Conservation (phyloP, 1,139 yeast species). For the Petasospora rhodanensis region DNA sequence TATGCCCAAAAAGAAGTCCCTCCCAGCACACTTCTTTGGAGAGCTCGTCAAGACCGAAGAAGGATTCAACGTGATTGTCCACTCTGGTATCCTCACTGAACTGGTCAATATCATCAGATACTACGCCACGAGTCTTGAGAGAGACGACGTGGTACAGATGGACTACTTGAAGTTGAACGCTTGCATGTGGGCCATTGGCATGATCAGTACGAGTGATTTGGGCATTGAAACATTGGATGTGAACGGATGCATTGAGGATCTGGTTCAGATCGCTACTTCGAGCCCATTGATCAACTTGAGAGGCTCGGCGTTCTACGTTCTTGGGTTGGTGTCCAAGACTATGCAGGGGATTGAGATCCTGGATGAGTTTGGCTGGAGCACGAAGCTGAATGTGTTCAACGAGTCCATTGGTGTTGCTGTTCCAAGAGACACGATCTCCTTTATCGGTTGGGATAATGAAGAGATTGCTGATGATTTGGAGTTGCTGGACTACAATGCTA, state of each 20-base stretch:
- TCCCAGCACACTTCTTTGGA: conserved; percentile 76
- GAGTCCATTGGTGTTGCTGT: conserved; percentile 54
- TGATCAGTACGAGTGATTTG: conserved; percentile 62
- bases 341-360: conserved; percentile 80
- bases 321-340: conserved; percentile 73
- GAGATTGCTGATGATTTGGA: conserved; percentile 12
- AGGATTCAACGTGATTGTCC: conserved; percentile 53
- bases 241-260: conserved; percentile 49
- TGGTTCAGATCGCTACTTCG: conserved; percentile 46
- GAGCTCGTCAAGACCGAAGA: conserved; percentile 77
- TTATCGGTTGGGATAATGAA: conserved; percentile 12
- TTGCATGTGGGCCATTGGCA: conserved; percentile 84
- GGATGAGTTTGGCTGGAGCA: conserved; percentile 76
- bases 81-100: conserved; percentile 43
- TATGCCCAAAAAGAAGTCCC: conserved; percentile 15
- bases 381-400: conserved; percentile 49
- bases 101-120: conserved; percentile 39
- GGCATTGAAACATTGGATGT: conserved; percentile 70
- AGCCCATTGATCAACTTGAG: conserved; percentile 61
- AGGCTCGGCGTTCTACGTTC: conserved; percentile 72
- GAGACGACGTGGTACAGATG: conserved; percentile 24
- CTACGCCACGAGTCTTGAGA: conserved; percentile 25
- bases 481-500: conserved; percentile 14
- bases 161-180: conserved; percentile 55
- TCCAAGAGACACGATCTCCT: conserved; percentile 34